Evolutionary conservation across 768 basidiomycete genomes (phyloP), one percentile per base, ranked within the genome.

Genomic region (Rhizopogon roseolus): DNA sequence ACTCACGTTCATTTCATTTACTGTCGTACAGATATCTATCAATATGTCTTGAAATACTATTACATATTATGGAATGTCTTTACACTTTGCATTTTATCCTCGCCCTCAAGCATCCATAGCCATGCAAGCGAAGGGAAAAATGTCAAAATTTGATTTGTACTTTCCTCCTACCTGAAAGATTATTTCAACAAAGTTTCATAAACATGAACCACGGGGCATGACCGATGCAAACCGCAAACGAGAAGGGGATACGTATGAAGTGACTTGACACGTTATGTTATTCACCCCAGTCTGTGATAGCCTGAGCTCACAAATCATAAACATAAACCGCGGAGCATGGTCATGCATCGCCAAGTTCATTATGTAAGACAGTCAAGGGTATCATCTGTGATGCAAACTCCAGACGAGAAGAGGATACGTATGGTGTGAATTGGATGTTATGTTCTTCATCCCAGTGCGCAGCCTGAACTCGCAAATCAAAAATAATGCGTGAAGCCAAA

Each of bases 401-500:
- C 37, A 54, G 16, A 22, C 43, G 32, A 16, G 55, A 45, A 36
- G 19, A 5, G 14, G 14, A 5, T 9, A 16, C 7, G 16, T 9
- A 5, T 32, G 46, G 16, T 5, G 19, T 3, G 11, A 19, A 5
- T 16, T 9, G 13, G 10, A 5, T 3, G 4, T 9, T 0, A 25
- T 16, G 5, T 36, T 22, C 46, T 16, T 22, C 32, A 34, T 5
- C 10, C 34, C 34, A 9, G 19, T 46, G 22, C 37, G 54, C 41
- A 10, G 34, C 34, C 34, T 36, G 34, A 36, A 6, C 16, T 19
- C 44, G 55, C 45, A 58, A n/a, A 14, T 56, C 49, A 22, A 58
- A 58, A 4, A 58, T 50, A 41, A 58, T 56, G 16, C 57, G 50
- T 4, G 57, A 56, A 10, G 57, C 57, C 50, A 58, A 42, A 17